phyloP scores from a whole-genome alignment of 129 eudicot species.

The Flaveria ramosissima region DNA sequence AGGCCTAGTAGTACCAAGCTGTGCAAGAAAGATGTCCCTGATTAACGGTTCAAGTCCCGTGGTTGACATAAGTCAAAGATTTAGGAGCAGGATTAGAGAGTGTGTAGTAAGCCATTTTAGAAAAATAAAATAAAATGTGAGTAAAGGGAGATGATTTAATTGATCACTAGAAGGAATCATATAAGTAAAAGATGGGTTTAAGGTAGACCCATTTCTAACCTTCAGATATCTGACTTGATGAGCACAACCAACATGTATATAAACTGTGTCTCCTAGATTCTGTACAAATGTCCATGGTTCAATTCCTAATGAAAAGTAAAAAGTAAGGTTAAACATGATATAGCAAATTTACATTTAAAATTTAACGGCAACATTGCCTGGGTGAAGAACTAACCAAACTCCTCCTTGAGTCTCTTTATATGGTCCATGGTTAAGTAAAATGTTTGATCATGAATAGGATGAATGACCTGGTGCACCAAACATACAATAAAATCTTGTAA shows the following conservation, averaged over 20 bases:
- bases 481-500: neutral
- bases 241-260: constrained; percentile 57
- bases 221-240: constrained; percentile 55
- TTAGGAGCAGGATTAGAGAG: too few species aligned
- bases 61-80: too few species aligned
- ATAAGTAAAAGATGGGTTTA: neutral
- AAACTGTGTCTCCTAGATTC: constrained; percentile 52
- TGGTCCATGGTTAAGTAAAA: constrained; percentile 54
- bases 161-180: too few species aligned
- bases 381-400: constrained; percentile 40
- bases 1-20: too few species aligned
- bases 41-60: too few species aligned
- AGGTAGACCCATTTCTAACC: constrained; percentile 23
- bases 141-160: too few species aligned
- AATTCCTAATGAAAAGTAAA: constrained; percentile 32
- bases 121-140: too few species aligned
- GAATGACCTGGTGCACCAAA: constrained; percentile 40
- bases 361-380: neutral
- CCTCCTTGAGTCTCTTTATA: constrained; percentile 45
- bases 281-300: constrained; percentile 63
- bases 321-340: neutral
- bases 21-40: too few species aligned
- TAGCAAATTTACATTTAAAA: neutral
- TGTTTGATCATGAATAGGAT: constrained; percentile 60
- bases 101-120: too few species aligned